Percentiles rank a stretch among this genome's conserved stretches.
Conservation (phyloP, 106 monocot genomes). For the Dendrobium catenatum region DNA sequence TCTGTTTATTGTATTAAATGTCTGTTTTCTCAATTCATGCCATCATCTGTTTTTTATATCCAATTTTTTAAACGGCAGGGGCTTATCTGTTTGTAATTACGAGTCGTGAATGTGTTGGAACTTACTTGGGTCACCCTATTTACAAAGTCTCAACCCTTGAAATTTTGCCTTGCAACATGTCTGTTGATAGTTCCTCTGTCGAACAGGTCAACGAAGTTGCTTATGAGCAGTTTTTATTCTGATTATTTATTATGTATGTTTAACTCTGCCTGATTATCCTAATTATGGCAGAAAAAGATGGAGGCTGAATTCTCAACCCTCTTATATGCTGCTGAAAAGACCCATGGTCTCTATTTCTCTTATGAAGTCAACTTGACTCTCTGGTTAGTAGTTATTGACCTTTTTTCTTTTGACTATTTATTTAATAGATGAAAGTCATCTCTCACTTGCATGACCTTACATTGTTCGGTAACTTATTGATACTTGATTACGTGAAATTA, state of each 20-base stretch:
- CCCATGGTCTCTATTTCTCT: constrained; percentile 88
- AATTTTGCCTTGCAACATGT: constrained; percentile 74
- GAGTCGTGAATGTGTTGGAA: constrained; percentile 67
- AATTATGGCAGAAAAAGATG: constrained; percentile 70
- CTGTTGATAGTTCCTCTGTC: constrained; percentile 45
- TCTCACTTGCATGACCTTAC: background rate
- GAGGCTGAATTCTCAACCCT: constrained; percentile 76
- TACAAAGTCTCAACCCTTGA: constrained; percentile 61
- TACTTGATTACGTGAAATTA: background rate
- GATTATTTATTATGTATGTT: background rate
- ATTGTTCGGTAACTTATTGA: background rate
- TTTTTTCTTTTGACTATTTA: background rate
- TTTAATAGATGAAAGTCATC: background rate
- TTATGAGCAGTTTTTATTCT: background rate
- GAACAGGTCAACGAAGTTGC: constrained; percentile 34
- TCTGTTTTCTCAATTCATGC: background rate
- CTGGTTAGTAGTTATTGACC: constrained; percentile 33
- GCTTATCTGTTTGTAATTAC: constrained; percentile 80
- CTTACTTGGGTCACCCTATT: constrained; percentile 79
- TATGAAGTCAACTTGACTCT: constrained; percentile 97
- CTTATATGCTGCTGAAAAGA: constrained; percentile 65
- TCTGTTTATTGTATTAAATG: background rate
- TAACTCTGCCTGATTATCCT: background rate
- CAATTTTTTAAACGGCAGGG: constrained; percentile 14
- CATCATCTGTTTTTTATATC: background rate